Evolutionary conservation across 306 rosid species (phyloP).

Genomic region (Luffa acutangula): DNA sequence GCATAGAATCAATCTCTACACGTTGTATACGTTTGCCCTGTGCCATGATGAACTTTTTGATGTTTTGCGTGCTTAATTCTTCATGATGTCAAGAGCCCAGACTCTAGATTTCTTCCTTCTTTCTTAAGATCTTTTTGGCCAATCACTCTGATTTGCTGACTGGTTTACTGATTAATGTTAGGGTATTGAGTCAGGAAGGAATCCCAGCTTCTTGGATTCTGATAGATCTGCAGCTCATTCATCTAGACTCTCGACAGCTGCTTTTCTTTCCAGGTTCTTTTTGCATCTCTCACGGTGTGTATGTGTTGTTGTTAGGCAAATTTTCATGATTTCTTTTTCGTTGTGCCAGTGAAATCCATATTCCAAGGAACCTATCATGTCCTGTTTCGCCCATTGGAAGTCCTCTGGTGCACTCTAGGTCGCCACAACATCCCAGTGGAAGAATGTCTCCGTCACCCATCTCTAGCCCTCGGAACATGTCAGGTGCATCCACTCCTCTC

Average conservation of each 20-base stretch:
- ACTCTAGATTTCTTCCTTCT: neutral
- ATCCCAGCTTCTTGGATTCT: constrained; percentile 31
- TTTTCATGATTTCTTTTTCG: neutral
- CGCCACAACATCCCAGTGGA: constrained; percentile 32
- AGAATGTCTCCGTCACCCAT: constrained; percentile 38
- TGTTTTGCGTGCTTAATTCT: neutral
- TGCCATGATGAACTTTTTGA: neutral
- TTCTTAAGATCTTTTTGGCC: neutral
- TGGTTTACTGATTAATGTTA: constrained; percentile 17
- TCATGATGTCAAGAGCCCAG: neutral
- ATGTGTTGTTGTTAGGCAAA: neutral
- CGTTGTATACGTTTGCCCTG: neutral
- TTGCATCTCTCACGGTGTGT: neutral
- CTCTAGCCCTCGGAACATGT: constrained; percentile 29
- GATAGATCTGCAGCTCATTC: constrained; percentile 32
- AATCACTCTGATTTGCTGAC: constrained; percentile 11
- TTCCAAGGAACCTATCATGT: constrained; percentile 24
- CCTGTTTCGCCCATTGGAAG: constrained; percentile 37
- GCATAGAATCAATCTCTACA: neutral
- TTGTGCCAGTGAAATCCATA: constrained; percentile 20
- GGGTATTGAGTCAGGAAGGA: constrained; percentile 40
- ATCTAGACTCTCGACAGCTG: constrained; percentile 34
- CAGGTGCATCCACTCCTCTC: constrained; percentile 36
- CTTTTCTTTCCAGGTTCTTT: constrained; percentile 40
- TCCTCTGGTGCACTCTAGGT: constrained; percentile 23